A percentile compares a stretch with the other conserved stretches of the same genome.
Evolutionary conservation across 1,284 basidiomycete genomes (phyloP).

Genomic region (Trichosporon sp.): DNA sequence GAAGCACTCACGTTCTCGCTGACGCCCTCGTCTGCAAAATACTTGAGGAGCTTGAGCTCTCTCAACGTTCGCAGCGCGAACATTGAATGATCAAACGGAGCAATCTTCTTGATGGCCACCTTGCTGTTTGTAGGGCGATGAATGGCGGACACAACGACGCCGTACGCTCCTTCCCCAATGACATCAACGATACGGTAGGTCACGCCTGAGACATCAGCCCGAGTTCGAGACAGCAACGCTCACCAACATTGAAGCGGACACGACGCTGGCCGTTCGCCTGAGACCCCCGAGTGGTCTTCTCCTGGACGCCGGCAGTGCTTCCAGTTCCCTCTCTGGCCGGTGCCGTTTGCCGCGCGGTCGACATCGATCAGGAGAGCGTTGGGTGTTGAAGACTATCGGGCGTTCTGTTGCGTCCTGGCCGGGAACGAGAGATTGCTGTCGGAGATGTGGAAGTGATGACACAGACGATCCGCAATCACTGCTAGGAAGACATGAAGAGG

Average conservation of each 20-base stretch:
- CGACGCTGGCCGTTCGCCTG: conserved; percentile 69
- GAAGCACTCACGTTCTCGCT: conserved; percentile 80
- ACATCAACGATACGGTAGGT: conserved; percentile 88
- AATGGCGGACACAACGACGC: conserved; percentile 79
- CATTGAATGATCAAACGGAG: conserved; percentile 90
- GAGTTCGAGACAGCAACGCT: conserved; percentile 53
- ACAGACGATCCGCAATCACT: not conserved
- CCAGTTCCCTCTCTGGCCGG: not conserved
- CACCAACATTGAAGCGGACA: conserved; percentile 89
- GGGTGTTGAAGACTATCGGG: not conserved
- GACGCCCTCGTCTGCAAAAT: conserved; percentile 84
- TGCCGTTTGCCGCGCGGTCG: not conserved
- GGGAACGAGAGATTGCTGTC: not conserved
- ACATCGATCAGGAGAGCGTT: not conserved
- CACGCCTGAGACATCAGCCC: conserved; percentile 45
- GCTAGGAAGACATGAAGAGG: not conserved
- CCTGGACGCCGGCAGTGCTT: conserved; percentile 31
- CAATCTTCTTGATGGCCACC: conserved; percentile 89
- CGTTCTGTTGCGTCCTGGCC: not conserved
- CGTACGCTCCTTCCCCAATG: conserved; percentile 80
- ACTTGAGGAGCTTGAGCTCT: conserved; percentile 86
- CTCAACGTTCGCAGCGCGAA: conserved; percentile 82
- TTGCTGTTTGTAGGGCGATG: conserved; percentile 77
- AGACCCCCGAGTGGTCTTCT: conserved; percentile 48
- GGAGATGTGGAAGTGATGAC: conserved; percentile 4